Base-by-base conservation (phyloP, 768 basidiomycete species). In the Russula ochroleuca region DNA sequence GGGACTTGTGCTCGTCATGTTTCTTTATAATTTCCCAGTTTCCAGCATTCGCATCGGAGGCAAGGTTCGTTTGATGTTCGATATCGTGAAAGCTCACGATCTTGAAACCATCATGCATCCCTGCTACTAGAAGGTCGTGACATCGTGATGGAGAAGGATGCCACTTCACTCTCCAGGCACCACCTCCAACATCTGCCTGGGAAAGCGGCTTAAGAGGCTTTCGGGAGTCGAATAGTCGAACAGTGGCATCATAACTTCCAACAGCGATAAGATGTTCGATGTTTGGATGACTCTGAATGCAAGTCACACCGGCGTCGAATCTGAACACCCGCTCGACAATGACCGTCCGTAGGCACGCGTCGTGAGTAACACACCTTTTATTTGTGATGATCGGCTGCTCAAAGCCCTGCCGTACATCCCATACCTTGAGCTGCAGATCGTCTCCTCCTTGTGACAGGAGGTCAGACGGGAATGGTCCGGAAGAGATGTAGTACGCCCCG, bases 81-180 rank as follows among this genome's bases (percentile, higher is more conserved):
- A 68, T 33, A 48, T 63, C 59, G 59, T 61, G 74, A 62, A 91
- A 84, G 2, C 74, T 78, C 51, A 94, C 73, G 7, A 96, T 79
- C 72, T 97, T 97, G 81, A 93, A 95, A 11, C 96, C 95, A 66
- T 94, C 94, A 71, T 96, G 95, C 97, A 98, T 99, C 71, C 91
- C 94, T 0, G 95, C 97, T n/a, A 94, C 85, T 21, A 98, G 81
- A 2, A 98, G 79, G 70, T 95, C 90, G 41, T 81, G 70, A 66
- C 80, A 82, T 50, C 94, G 81, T n/a, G 71, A 68, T 2, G 79
- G 67, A 5, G 81, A 82, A 8, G 95, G 94, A 74, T 98, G 94
- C 93, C 94, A 99, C 73, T 96, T 94, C 62, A 93, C 86, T 19
- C 97, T 83, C 97, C 97, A 99, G 13, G 85, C 90, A 3, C 97